Evolutionary conservation across 345 rosid genomes (phyloP).

Genomic region (Eucalyptus paniculata): DNA sequence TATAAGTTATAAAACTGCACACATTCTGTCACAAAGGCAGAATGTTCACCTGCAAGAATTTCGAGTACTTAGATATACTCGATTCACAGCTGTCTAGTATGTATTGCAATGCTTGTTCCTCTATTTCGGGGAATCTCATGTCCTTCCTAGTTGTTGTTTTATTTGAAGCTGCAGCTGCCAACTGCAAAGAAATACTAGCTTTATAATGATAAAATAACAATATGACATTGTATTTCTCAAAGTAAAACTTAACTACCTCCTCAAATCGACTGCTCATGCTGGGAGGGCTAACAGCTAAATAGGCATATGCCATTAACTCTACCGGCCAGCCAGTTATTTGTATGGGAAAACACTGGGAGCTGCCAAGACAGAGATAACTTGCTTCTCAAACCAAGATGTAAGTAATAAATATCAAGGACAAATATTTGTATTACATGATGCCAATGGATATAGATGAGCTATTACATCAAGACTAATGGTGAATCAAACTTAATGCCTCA

Average conservation of each 20-base stretch:
- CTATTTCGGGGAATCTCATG: slow-evolving; percentile 52
- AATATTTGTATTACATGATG: background rate
- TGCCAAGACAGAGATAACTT: slow-evolving; percentile 1
- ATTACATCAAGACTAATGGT: background rate
- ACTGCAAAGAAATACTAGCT: slow-evolving; percentile 23
- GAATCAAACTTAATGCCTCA: background rate
- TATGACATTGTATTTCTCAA: background rate
- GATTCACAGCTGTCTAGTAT: slow-evolving; percentile 66
- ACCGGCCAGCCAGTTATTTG: slow-evolving; percentile 88
- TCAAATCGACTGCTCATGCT: slow-evolving; percentile 63
- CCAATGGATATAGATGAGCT: background rate
- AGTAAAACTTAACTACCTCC: slow-evolving; percentile 43
- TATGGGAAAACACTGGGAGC: slow-evolving; percentile 75
- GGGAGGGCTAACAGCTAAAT: slow-evolving; percentile 80
- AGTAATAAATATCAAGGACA: background rate
- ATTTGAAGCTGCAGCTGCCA: slow-evolving; percentile 91
- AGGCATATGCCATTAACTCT: slow-evolving; percentile 88
- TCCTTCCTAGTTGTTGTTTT: slow-evolving; percentile 44
- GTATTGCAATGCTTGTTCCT: slow-evolving; percentile 70
- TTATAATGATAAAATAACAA: background rate
- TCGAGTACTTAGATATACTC: slow-evolving; percentile 81
- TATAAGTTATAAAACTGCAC: background rate
- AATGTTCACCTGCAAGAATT: slow-evolving; percentile 67
- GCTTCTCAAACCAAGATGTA: background rate
- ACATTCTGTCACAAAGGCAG: background rate